A percentile compares a stretch with the other conserved stretches of the same genome.
Conservation (phyloP, 2,329 filamentous ascomycete genomes). For the Phaeosphaeriaceae sp. region DNA sequence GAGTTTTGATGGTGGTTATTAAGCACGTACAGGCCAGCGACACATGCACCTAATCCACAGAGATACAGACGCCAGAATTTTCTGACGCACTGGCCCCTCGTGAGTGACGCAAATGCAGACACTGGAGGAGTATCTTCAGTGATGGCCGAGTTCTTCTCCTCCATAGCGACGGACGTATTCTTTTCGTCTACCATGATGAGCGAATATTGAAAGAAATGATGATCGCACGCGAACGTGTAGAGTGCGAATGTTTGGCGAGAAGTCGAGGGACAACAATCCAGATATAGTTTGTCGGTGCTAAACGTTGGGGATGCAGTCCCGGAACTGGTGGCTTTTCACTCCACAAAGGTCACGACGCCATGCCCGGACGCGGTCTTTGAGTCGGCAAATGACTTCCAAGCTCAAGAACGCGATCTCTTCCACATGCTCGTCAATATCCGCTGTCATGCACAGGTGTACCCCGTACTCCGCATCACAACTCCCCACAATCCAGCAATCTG, state of each 20-base stretch:
- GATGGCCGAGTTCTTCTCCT: background rate
- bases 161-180: background rate
- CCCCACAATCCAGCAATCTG: background rate
- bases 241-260: background rate
- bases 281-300: background rate
- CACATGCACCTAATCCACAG: conserved; percentile 1
- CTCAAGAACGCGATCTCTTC: background rate
- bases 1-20: background rate
- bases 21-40: conserved; percentile 12
- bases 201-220: background rate
- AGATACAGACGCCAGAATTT: conserved; percentile 12
- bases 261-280: background rate
- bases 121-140: conserved; percentile 2
- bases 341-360: background rate
- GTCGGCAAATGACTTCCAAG: background rate
- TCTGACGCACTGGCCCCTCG: conserved; percentile 6
- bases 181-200: conserved; percentile 1
- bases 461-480: background rate
- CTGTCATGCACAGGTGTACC: background rate
- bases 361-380: background rate
- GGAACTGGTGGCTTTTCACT: background rate
- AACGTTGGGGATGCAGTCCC: background rate
- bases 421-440: background rate
- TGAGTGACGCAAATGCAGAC: conserved; percentile 7
- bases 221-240: background rate